Percentiles rank a stretch among this genome's conserved stretches.
phyloP scores from a whole-genome alignment of 192 early-diverging fungal species.

The Linnemannia exigua region DNA sequence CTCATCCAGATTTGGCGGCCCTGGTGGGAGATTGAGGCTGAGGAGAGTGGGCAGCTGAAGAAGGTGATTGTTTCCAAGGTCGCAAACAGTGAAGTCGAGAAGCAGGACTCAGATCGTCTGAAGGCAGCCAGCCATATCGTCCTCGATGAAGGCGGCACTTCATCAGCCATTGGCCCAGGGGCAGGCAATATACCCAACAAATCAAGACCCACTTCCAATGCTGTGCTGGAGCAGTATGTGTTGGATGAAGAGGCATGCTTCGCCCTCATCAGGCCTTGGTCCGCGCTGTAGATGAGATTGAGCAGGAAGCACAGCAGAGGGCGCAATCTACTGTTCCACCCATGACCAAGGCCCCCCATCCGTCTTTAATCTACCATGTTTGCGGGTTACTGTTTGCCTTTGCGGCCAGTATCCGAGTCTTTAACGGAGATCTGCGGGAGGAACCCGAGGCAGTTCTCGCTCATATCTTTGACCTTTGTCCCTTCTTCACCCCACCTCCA shows the following conservation, averaged over 20 bases:
- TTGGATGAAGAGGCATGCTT: slow-evolving; percentile 53
- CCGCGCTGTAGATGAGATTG: slow-evolving; percentile 18
- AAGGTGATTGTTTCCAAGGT: slow-evolving; percentile 26
- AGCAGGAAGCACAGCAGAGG: slow-evolving; percentile 6
- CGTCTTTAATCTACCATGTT: slow-evolving; percentile 43
- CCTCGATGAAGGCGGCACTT: background rate
- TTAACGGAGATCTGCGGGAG: slow-evolving; percentile 43
- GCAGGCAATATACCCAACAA: background rate
- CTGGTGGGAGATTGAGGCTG: slow-evolving; percentile 53
- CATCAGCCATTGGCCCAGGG: background rate
- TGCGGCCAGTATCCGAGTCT: slow-evolving; percentile 22
- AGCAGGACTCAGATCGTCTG: slow-evolving; percentile 5
- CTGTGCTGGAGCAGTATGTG: slow-evolving; percentile 27
- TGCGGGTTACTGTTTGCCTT: slow-evolving; percentile 37
- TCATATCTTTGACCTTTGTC: slow-evolving; percentile 43
- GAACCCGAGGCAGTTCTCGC: slow-evolving; percentile 31
- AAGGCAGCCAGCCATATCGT: slow-evolving; percentile 1
- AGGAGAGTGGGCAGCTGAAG: slow-evolving; percentile 41
- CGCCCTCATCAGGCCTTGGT: slow-evolving; percentile 26
- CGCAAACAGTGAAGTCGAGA: background rate
- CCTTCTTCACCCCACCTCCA: slow-evolving; percentile 36
- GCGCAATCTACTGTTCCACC: slow-evolving; percentile 2
- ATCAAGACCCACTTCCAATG: background rate
- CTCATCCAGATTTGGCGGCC: slow-evolving; percentile 42
- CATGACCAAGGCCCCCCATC: slow-evolving; percentile 38